A percentile compares a stretch with the other conserved stretches of the same genome.
Conservation (phyloP, 768 basidiomycete genomes). For the Termitomyces heimii region DNA sequence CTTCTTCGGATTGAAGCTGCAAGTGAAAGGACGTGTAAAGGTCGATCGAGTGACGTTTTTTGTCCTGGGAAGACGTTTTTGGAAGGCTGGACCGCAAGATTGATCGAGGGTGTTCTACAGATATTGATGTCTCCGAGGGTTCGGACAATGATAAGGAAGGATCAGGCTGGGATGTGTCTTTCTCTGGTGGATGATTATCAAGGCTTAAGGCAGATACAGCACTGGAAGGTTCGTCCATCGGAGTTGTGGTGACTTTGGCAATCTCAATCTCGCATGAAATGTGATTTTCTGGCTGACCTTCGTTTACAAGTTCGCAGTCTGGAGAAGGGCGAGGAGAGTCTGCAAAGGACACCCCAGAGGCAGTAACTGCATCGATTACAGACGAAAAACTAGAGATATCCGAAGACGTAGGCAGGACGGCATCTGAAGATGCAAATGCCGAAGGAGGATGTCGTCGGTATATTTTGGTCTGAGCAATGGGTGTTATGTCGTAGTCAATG, state of each 20-base stretch:
- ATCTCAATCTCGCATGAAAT: background rate
- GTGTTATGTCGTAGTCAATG: constrained; percentile 26
- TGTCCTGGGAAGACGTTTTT: constrained; percentile 16
- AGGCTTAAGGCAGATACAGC: constrained; percentile 22
- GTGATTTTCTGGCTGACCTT: background rate
- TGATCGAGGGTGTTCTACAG: constrained; percentile 18
- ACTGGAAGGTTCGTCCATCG: constrained; percentile 15
- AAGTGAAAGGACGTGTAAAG: constrained; percentile 42
- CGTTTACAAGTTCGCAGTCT: background rate
- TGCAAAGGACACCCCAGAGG: constrained; percentile 15
- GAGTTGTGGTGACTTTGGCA: constrained; percentile 8
- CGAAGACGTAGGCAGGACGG: constrained; percentile 1
- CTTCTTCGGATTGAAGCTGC: constrained; percentile 38
- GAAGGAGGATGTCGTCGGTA: constrained; percentile 20
- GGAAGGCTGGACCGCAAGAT: constrained; percentile 21
- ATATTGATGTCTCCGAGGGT: constrained; percentile 15
- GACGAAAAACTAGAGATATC: constrained; percentile 10
- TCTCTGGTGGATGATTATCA: constrained; percentile 16
- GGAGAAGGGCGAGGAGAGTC: constrained; percentile 1
- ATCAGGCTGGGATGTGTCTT: constrained; percentile 19
- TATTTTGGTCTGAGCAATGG: constrained; percentile 27
- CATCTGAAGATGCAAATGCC: constrained; percentile 15
- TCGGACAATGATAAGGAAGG: constrained; percentile 15
- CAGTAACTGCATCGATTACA: constrained; percentile 16
- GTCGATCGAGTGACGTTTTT: constrained; percentile 37